Base-by-base conservation (phyloP, 768 basidiomycete species). In the Lentinula sp. region DNA sequence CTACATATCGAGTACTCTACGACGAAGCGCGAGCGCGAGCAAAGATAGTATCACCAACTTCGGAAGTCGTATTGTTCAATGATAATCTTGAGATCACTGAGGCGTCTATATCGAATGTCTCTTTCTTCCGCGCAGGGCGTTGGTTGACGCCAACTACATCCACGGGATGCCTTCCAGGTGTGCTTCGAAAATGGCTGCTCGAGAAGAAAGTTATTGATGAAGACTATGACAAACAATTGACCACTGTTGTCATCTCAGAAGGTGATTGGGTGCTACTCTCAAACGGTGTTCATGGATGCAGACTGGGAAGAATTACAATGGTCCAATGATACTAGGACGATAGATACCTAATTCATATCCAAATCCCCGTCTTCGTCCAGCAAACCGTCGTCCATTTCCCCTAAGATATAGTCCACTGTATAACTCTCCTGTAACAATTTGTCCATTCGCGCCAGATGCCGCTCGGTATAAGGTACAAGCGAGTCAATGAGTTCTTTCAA, bases 381-480 rank as follows among this genome's bases (percentile, higher is more conserved):
- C 73, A 89, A 80, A 28, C 88, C 89, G 64, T 83, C 87, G 68
- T 93, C 92, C 92, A 94, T 94, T 77, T 94, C 91, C 15, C 83
- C 84, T 34, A 94, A 75, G 60, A 94, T 78, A 64, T 91, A 95
- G 70, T 99, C 97, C 59, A 99, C 84, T 64, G 97, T 86, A 68
- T 94, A 98, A 70, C 93, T 97, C 68, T 98, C 97, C 75, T 97
- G 93, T 35, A 97, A 84, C 59, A 97, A 74, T 69, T 86, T 84
- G 61, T 95, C 93, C 71, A 95, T 82, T 65, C 95, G 79, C 40
- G 86, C 75, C 46, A 95, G 83, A 75, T 99, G 97, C 56, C 97
- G 82, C 70, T 96, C 93, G 8, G 95, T 95, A 70, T 98, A 99
- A 10, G 97, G 95, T 55, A 98, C 84, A 59, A 98, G 75, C 4